Conservation (phyloP, 805 yeast genomes). For the Pichia cabralensis region DNA sequence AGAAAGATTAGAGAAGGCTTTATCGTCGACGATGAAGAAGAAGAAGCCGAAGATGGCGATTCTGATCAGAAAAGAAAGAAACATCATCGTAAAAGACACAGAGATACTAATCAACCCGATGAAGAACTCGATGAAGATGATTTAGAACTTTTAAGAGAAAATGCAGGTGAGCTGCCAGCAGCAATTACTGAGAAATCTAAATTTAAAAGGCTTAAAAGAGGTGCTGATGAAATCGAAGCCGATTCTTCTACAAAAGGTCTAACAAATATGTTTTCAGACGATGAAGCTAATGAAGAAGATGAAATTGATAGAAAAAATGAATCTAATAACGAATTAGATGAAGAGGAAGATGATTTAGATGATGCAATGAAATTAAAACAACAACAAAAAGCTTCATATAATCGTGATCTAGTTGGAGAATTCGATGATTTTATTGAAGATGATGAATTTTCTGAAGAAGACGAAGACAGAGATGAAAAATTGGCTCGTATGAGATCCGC, state of each 20-base stretch:
- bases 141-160: constrained; percentile 82
- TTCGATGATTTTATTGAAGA: constrained; percentile 96
- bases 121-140: constrained; percentile 88
- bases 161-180: constrained; percentile 62
- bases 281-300: constrained; percentile 25
- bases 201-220: constrained; percentile 80
- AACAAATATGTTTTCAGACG: constrained; percentile 65
- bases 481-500: constrained; percentile 28
- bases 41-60: constrained; percentile 37
- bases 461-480: constrained; percentile 46
- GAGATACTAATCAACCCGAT: constrained; percentile 28
- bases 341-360: constrained; percentile 23
- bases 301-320: constrained; percentile 13
- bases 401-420: constrained; percentile 35
- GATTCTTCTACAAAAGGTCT: constrained; percentile 31
- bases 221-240: constrained; percentile 34
- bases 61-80: constrained; percentile 27
- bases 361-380: constrained; percentile 22
- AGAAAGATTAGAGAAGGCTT: constrained; percentile 80
- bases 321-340: constrained; percentile 19
- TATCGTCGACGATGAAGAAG: constrained; percentile 86
- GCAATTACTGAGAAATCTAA: constrained; percentile 31
- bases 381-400: no score
- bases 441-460: constrained; percentile 90
- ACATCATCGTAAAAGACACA: constrained; percentile 32